Evolutionary conservation across 768 basidiomycete genomes (phyloP).

Genomic region (Psilocybe cyanescens): DNA sequence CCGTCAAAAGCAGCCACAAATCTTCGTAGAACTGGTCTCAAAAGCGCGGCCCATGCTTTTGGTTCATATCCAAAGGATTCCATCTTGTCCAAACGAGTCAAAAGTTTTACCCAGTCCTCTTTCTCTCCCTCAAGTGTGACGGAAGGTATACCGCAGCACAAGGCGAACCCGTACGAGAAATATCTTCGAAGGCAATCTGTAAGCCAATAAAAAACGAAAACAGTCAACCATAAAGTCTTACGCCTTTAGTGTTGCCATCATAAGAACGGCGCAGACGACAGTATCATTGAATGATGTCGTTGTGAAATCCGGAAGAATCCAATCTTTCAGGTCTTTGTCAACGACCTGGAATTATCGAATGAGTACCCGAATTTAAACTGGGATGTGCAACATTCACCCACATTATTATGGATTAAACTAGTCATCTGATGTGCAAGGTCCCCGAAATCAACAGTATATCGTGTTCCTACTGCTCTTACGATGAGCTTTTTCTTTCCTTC

Average conservation of each 20-base stretch:
- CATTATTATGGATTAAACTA: background rate
- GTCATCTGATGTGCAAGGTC: background rate
- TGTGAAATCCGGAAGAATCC: slow-evolving; percentile 21
- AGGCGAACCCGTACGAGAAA: slow-evolving; percentile 16
- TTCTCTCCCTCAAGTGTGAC: slow-evolving; percentile 26
- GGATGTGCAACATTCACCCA: background rate
- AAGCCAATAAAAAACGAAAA: background rate
- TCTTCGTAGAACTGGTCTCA: slow-evolving; percentile 17
- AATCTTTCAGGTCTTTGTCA: slow-evolving; percentile 17
- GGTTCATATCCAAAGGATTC: slow-evolving; percentile 18
- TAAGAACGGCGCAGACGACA: slow-evolving; percentile 19
- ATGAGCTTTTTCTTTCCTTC: slow-evolving; percentile 33
- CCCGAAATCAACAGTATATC: slow-evolving; percentile 24
- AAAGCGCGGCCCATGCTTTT: slow-evolving; percentile 17
- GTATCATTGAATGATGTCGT: slow-evolving; percentile 22
- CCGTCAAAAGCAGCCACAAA: slow-evolving; percentile 26
- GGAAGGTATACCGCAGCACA: slow-evolving; percentile 25
- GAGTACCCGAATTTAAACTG: background rate
- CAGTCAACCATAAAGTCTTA: background rate
- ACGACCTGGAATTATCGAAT: slow-evolving; percentile 12
- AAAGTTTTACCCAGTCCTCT: slow-evolving; percentile 26
- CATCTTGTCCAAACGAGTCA: slow-evolving; percentile 24
- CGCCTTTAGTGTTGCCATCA: slow-evolving; percentile 22
- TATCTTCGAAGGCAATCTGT: slow-evolving; percentile 12
- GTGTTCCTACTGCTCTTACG: slow-evolving; percentile 15